Conservation (phyloP, 331 rosid genomes). For the Rhamnella rubrinervis region DNA sequence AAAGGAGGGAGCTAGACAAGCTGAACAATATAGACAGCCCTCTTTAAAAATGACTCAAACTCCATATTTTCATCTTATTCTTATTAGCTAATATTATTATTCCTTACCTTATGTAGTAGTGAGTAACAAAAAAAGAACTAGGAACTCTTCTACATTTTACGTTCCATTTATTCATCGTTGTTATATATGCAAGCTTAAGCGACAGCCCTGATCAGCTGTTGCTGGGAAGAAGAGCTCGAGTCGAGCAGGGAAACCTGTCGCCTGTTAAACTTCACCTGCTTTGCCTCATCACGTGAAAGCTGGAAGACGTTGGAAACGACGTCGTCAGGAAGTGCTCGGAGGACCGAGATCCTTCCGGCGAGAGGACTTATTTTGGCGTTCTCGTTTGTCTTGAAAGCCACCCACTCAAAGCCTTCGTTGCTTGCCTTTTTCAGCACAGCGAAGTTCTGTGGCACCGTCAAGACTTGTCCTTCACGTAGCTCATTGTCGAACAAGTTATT, state of each 20-base stretch:
- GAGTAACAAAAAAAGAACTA: too few relatives aligned
- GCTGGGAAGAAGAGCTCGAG: conserved; percentile 17
- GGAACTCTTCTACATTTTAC: too few relatives aligned
- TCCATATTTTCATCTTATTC: background rate
- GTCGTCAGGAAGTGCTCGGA: conserved; percentile 45
- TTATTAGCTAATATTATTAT: background rate
- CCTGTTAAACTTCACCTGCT: conserved; percentile 36
- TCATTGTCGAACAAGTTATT: conserved; percentile 37
- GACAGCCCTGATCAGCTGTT: too few relatives aligned
- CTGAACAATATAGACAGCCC: background rate
- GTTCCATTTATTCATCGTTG: too few relatives aligned
- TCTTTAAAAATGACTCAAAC: background rate
- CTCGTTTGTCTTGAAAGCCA: conserved; percentile 62
- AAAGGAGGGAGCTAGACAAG: background rate
- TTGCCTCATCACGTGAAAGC: conserved; percentile 36
- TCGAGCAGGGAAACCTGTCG: conserved; percentile 23
- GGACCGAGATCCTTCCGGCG: conserved; percentile 38
- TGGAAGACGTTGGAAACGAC: conserved; percentile 38
- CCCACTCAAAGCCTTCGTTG: conserved; percentile 47
- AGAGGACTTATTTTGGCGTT: conserved; percentile 34
- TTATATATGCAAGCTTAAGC: too few relatives aligned
- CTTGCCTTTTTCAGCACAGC: conserved; percentile 38
- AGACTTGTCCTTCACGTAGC: conserved; percentile 37
- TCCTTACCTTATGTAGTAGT: background rate
- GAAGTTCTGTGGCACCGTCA: conserved; percentile 63